Conservation (phyloP, 768 basidiomycete species). For the Tricholoma furcatifolium region DNA sequence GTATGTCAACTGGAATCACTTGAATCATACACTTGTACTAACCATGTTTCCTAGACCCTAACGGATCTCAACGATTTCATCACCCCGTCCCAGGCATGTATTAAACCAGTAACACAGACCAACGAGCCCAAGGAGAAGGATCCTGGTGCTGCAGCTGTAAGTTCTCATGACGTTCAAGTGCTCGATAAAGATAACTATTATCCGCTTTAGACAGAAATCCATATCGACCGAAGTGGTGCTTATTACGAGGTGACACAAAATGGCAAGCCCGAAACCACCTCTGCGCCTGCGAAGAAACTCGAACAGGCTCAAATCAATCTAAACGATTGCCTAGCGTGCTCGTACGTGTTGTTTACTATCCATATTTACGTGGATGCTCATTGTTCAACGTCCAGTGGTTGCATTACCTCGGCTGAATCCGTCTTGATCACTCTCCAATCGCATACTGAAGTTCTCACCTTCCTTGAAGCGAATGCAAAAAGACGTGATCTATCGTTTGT, state of each 20-base stretch:
- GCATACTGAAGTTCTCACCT: constrained; percentile 85
- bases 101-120: constrained; percentile 79
- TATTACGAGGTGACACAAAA: constrained; percentile 80
- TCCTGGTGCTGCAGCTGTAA: constrained; percentile 36
- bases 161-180: constrained; percentile 5
- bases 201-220: constrained; percentile 78
- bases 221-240: constrained; percentile 77
- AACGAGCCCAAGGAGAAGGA: constrained; percentile 31
- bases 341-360: constrained; percentile 48
- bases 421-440: constrained; percentile 96
- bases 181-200: neutral
- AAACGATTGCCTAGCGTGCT: constrained; percentile 98
- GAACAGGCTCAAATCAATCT: constrained; percentile 94
- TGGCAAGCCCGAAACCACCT: constrained; percentile 14
- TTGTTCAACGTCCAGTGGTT: constrained; percentile 59
- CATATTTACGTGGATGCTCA: neutral
- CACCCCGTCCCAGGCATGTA: constrained; percentile 93
- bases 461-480: constrained; percentile 57
- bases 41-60: constrained; percentile 55
- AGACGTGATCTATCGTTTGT: constrained; percentile 4
- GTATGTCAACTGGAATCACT: constrained; percentile 39
- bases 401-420: constrained; percentile 98
- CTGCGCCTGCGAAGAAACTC: constrained; percentile 54
- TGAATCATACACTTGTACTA: neutral
- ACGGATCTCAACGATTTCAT: constrained; percentile 98